Base-by-base conservation (phyloP, 2,329 filamentous ascomycete genomes). In the Chaetomiaceae sp. region DNA sequence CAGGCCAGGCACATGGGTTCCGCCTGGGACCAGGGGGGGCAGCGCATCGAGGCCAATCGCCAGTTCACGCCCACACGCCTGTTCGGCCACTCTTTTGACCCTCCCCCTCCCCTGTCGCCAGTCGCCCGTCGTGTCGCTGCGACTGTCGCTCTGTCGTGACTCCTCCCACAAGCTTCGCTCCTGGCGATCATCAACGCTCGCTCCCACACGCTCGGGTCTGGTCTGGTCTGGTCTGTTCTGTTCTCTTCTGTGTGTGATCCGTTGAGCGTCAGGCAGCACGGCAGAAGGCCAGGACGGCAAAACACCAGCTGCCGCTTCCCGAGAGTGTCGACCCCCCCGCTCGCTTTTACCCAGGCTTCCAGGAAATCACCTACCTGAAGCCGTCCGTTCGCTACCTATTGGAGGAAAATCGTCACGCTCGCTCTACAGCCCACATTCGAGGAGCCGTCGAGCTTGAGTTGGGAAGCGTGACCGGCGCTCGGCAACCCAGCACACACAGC, bases 341-440 rank as follows among this genome's bases (percentile, higher is more conserved):
- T 49, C 47, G 42, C 39, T 48, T 40, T 37, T 15, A 11, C 29
- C 29, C 27, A 41, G 51, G 48, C 51, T 53, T 47, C 5, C 39
- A 53, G 45, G 32, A 22, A n/a, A n/a, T 10, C 22, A 17, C 24
- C 42, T 35, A n/a, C 29, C 42, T 32, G 43, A 49, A 48, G 51
- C 51, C 44, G 49, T 54, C 51, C 51, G 19, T 24, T 54, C 51
- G 51, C 51, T 54, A 45, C 11, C 11, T 22, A 27, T n/a, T 10
- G 22, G 29, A 39, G 24, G 18, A 29, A n/a, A n/a, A 2, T 24
- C 22, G 6, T 48, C 29, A 40, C 35, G 10, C 24, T 50, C 39
- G 40, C 39, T 50, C 20, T 8, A 24, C 40, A 24, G 22, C 6
- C 4, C 6, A 14, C 8, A 29, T 8, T n/a, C 15, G 15, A 33